Base-by-base conservation (phyloP, 306 rosid species). In the Fragaria iinumae region DNA sequence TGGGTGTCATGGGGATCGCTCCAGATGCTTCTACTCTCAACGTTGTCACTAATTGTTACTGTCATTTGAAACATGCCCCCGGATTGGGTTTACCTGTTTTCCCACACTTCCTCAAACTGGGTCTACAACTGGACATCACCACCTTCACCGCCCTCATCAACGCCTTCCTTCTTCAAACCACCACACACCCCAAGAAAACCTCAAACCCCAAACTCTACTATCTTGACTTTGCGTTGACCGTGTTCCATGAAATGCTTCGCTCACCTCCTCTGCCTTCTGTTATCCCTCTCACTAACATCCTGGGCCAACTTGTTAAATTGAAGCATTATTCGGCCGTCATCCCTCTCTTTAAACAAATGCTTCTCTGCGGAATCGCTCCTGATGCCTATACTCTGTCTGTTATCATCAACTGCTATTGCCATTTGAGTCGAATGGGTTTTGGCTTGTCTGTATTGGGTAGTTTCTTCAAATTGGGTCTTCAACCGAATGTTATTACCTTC, bases 41-140 rank as follows among this genome's bases (percentile, higher is more conserved):
- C 47, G 84, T 87, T 39, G 38, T 74, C 18, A 62, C 78, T 49
- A 84, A 87, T 7, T 87, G 83, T 56, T 81, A 77, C 2, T 81
- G 84, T 55, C 84, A 20, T 11, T 9, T 59, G 14, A 56, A 56
- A 25, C 62, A 56, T 8, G 13, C 47, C 12, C 47, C 9, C 44
- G 9, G 9, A 1, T 56, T 56, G 12, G 49, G 62, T 62, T 36
- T 49, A 36, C 80, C 13, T 21, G 62, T 56, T 11, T 5, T 84
- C 17, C 78, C 86, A 13, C 60, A 74, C 3, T 66, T 84, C 44
- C 38, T 78, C 17, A 87, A 80, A 43, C 47, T 67, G 21, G 88
- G 80, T 1, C 48, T 77, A 3, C 59, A 77, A 2, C 84, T 83
- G 0, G 72, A 78, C 1, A 0, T 34, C 13, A 71, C 64, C 25